Conservation (phyloP, 192 early-diverging fungal genomes). For the Backusella macrospora region DNA sequence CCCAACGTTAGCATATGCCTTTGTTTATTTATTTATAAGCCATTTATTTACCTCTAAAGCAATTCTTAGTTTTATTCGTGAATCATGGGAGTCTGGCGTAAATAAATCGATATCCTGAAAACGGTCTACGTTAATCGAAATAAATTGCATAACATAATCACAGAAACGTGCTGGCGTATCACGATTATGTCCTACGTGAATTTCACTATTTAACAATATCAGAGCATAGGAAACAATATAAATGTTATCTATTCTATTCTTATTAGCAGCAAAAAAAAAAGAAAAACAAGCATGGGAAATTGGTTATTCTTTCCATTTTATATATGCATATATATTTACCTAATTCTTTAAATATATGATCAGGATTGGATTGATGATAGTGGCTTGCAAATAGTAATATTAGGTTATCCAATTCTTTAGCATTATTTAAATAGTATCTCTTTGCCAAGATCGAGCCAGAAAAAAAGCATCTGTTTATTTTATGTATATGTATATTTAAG, state of each 20-base stretch:
- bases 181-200: conserved; percentile 14
- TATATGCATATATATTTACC: not conserved
- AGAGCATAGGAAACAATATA: conserved; percentile 9
- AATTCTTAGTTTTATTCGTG: conserved; percentile 9
- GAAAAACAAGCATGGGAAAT: too few species aligned
- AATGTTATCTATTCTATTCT: not conserved
- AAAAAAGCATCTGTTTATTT: conserved; percentile 1
- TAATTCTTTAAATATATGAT: not conserved
- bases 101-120: conserved; percentile 7
- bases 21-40: not conserved
- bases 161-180: conserved; percentile 7
- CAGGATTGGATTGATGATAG: not conserved
- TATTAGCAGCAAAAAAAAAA: too few species aligned
- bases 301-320: too few species aligned
- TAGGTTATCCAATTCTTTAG: not conserved
- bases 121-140: not conserved
- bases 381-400: conserved; percentile 4
- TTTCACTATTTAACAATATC: conserved; percentile 11
- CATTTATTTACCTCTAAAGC: conserved; percentile 10
- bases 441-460: not conserved
- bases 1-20: not conserved
- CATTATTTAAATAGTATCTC: not conserved
- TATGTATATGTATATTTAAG: too few species aligned
- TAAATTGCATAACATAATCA: conserved; percentile 10
- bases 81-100: conserved; percentile 7